phyloP scores from a whole-genome alignment of 805 yeast genomes.

The Tetrapisispora phaffii region DNA sequence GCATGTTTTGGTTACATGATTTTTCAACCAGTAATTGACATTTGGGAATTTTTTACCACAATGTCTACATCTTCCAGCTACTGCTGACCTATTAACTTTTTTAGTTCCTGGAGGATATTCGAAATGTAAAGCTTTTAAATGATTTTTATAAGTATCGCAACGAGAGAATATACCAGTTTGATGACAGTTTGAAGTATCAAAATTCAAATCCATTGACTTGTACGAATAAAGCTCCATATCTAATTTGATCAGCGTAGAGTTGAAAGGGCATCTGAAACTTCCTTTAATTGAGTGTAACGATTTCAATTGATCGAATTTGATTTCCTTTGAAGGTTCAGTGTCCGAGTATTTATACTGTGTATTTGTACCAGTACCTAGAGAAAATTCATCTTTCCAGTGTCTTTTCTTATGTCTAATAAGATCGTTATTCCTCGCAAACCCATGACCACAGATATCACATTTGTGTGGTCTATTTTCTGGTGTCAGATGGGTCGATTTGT shows the following conservation, averaged over 20 bases:
- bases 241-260: conserved; percentile 23
- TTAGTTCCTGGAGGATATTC: conserved; percentile 81
- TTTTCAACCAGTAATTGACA: conserved; percentile 71
- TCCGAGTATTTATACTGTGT: background rate
- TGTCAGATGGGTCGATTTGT: conserved; percentile 65
- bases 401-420: conserved; percentile 75
- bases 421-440: conserved; percentile 84
- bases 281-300: conserved; percentile 26
- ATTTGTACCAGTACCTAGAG: background rate
- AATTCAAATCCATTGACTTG: conserved; percentile 13
- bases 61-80: conserved; percentile 65
- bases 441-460: conserved; percentile 70
- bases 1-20: conserved; percentile 47
- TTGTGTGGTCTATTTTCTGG: conserved; percentile 67
- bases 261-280: conserved; percentile 70
- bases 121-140: conserved; percentile 80
- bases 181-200: conserved; percentile 46
- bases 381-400: conserved; percentile 56
- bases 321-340: background rate
- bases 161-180: conserved; percentile 77
- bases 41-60: conserved; percentile 57
- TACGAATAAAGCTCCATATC: conserved; percentile 26
- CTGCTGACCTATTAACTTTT: conserved; percentile 60
- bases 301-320: conserved; percentile 19
- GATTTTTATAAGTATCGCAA: conserved; percentile 88